Percentiles rank a stretch among this genome's conserved stretches.
Evolutionary conservation across 148 eudicot genomes (phyloP).

Genomic region (Amaranthus hypochondriacus): DNA sequence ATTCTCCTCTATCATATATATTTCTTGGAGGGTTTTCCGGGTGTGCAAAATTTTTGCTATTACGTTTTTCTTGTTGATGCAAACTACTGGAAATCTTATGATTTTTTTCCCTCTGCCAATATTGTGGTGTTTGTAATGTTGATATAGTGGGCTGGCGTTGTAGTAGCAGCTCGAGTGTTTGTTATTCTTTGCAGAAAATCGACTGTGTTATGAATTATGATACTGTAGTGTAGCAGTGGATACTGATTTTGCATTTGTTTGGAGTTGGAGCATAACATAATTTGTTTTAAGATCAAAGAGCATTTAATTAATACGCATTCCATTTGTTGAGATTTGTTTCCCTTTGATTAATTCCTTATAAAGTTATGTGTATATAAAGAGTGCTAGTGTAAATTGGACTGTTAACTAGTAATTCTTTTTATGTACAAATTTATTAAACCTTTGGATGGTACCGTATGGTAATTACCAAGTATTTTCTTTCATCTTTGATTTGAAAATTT

Average conservation of each 20-base stretch:
- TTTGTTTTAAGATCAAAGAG: too few relatives aligned
- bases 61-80: constrained; percentile 18
- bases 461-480: too few relatives aligned
- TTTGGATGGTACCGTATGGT: too few relatives aligned
- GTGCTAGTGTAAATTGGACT: too few relatives aligned
- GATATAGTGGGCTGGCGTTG: constrained; percentile 25
- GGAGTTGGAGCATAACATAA: not conserved
- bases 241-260: not conserved
- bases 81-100: constrained; percentile 10
- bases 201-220: not conserved
- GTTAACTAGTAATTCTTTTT: too few relatives aligned
- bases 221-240: not conserved
- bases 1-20: constrained; percentile 10
- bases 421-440: too few relatives aligned
- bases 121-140: constrained; percentile 31
- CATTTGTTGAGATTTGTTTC: too few relatives aligned
- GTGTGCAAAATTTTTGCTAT: constrained; percentile 20
- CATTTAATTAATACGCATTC: too few relatives aligned
- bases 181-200: constrained; percentile 7
- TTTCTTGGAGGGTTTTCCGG: constrained; percentile 16
- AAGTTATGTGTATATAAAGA: too few relatives aligned
- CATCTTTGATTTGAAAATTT: too few relatives aligned
- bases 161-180: constrained; percentile 26
- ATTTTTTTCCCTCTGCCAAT: constrained; percentile 21
- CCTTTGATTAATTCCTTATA: too few relatives aligned